Base-by-base conservation (phyloP, 257 asterid species). In the Marsdenia floribunda region DNA sequence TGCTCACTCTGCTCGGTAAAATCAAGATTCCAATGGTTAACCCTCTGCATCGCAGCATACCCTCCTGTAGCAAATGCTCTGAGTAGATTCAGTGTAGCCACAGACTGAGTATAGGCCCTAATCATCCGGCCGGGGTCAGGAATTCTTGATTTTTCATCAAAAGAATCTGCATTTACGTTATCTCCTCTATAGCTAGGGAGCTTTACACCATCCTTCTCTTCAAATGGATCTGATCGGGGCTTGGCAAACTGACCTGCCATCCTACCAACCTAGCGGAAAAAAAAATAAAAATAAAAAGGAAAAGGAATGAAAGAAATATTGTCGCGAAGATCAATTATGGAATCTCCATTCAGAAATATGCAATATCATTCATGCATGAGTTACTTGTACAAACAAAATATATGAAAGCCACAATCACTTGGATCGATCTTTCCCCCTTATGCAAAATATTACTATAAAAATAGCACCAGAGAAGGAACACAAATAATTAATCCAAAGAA, bases 231-330 rank as follows among this genome's bases (percentile, higher is more conserved):
- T 24, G 96, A 90, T 75, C 96, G 83, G 72, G 96, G 96, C 83
- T 90, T 90, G 37, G 96, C 96, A 64, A 90, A 90, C 79, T 90
- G 96, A 58, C 96, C 93, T 15, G 96, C 96, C 91, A 90, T 90
- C 78, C 96, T 81, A 74, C 93, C 96, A 79, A 88, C 90, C 96
- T 90, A 78, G 68, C 0, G 33, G 1, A 29, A 29, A 47, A 37
- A 2, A 55, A 38, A 16, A 22, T 9, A 3, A 40, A 15, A 3
- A 26, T 29, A 4, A 60, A 60, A 15, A 16, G 6, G 6, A 53
- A 53, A 52, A 52, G 57, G 15, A 53, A 15, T 18, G 14, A 53
- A 52, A 52, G 57, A 52, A 53, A 15, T 18, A 58, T 9, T 22
- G 44, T 37, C 49, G 18, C 10, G 9, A 26, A 10, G 26, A 61